Percentiles rank a stretch among this genome's conserved stretches.
Conservation (phyloP, 202 grass and related monocot species). For the Setaria italica region DNA sequence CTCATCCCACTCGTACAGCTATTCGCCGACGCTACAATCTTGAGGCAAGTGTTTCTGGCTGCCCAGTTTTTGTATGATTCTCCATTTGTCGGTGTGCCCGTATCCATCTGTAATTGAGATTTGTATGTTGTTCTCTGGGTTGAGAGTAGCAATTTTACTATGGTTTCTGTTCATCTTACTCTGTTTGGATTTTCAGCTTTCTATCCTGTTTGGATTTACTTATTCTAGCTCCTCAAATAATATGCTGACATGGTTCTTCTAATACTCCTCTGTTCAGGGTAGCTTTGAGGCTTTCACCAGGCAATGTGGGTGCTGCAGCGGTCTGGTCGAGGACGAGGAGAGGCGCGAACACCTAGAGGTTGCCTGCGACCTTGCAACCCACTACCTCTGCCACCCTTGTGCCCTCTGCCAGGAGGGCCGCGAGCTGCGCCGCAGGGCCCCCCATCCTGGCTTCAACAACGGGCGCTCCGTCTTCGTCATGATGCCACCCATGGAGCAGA, state of each 20-base stretch:
- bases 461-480: slow-evolving; percentile 56
- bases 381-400: slow-evolving; percentile 83
- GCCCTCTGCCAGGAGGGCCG: slow-evolving; percentile 92
- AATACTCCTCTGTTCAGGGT: slow-evolving; percentile 64
- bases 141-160: neutral
- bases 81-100: neutral
- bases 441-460: slow-evolving; percentile 83
- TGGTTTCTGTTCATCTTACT: neutral
- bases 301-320: slow-evolving; percentile 61
- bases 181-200: neutral
- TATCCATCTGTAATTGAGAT: slow-evolving; percentile 11
- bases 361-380: slow-evolving; percentile 66
- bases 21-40: slow-evolving; percentile 87
- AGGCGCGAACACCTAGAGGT: slow-evolving; percentile 67
- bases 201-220: neutral
- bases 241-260: slow-evolving; percentile 8
- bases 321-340: slow-evolving; percentile 54
- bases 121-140: neutral
- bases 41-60: slow-evolving; percentile 58
- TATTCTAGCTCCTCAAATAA: neutral
- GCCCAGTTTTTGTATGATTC: neutral
- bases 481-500: slow-evolving; percentile 83
- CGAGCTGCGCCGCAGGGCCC: slow-evolving; percentile 74
- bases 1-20: slow-evolving; percentile 73
- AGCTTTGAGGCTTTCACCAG: slow-evolving; percentile 77